These are phyloP conservation scores for Aschersonia sp. DNA, from an alignment of 2,329 filamentous ascomycete genomes.

Conservation along the genomic window DNA sequence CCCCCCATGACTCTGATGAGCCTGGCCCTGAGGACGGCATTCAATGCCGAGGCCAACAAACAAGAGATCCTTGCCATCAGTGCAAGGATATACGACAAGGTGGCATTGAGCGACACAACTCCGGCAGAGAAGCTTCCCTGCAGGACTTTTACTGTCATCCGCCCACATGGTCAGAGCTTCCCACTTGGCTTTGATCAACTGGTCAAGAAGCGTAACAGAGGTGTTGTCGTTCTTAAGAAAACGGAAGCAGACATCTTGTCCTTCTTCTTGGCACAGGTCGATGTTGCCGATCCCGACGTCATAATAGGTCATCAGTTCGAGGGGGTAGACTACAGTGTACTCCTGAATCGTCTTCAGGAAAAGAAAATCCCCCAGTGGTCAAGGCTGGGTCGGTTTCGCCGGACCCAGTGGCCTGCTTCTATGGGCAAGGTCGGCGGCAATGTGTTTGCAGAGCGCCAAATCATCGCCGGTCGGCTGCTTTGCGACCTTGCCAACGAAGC, in stretches of 20 bases:
- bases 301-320: constrained; percentile 92
- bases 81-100: constrained; percentile 82
- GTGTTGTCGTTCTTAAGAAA: constrained; percentile 67
- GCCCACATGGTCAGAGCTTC: constrained; percentile 62
- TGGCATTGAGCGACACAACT: constrained; percentile 76
- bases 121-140: constrained; percentile 79
- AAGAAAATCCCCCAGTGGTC: constrained; percentile 94
- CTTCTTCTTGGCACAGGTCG: constrained; percentile 80
- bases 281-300: constrained; percentile 82
- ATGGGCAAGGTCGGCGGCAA: constrained; percentile 77
- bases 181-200: constrained; percentile 78
- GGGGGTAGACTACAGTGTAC: constrained; percentile 86
- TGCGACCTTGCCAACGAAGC: constrained; percentile 94
- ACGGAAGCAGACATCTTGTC: constrained; percentile 75
- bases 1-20: constrained; percentile 96
- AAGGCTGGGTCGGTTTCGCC: constrained; percentile 73
- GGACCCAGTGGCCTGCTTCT: constrained; percentile 72
- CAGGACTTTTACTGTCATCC: constrained; percentile 81
- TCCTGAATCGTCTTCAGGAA: constrained; percentile 75
- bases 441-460: constrained; percentile 83
- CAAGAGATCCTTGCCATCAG: constrained; percentile 90
- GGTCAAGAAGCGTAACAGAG: constrained; percentile 55
- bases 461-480: constrained; percentile 77
- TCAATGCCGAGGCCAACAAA: constrained; percentile 88
- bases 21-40: constrained; percentile 70